Evolutionary conservation across 495 filamentous ascomycete species (phyloP).

Genomic region (Thozetella sp.): DNA sequence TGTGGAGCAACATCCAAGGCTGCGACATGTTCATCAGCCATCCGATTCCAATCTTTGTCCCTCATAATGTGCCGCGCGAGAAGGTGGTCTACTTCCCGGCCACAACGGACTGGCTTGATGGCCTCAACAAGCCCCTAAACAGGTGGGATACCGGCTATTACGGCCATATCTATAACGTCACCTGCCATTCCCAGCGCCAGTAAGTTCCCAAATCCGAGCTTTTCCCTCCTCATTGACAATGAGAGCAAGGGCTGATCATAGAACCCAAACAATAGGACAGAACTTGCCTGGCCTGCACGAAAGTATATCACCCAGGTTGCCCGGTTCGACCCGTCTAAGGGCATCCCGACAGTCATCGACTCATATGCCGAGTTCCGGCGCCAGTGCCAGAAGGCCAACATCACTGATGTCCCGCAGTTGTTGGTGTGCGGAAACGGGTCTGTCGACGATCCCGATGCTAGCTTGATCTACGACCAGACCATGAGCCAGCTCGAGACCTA

Average conservation of each 20-base stretch:
- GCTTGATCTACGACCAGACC: slow-evolving; percentile 70
- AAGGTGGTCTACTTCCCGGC: slow-evolving; percentile 82
- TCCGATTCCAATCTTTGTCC: slow-evolving; percentile 79
- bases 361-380: slow-evolving; percentile 75
- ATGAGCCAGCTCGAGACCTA: slow-evolving; percentile 64
- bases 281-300: slow-evolving; percentile 69
- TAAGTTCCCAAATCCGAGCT: slow-evolving; percentile 27
- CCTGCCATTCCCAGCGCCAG: slow-evolving; percentile 62
- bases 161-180: slow-evolving; percentile 69
- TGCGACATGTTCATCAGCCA: slow-evolving; percentile 86
- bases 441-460: slow-evolving; percentile 83
- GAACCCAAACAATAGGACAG: slow-evolving; percentile 45
- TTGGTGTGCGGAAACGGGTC: slow-evolving; percentile 79
- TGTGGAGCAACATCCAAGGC: slow-evolving; percentile 72
- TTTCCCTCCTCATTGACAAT: neutral
- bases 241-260: neutral
- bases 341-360: slow-evolving; percentile 78
- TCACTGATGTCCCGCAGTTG: slow-evolving; percentile 66
- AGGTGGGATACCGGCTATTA: slow-evolving; percentile 79
- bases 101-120: slow-evolving; percentile 89
- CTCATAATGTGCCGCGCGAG: slow-evolving; percentile 61
- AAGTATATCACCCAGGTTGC: slow-evolving; percentile 83
- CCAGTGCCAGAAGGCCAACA: slow-evolving; percentile 46
- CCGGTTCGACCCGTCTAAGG: slow-evolving; percentile 87
- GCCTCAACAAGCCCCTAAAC: slow-evolving; percentile 77